Conservation (phyloP, 225 moss, liverwort and hornwort genomes). For the Climacium dendroides region DNA sequence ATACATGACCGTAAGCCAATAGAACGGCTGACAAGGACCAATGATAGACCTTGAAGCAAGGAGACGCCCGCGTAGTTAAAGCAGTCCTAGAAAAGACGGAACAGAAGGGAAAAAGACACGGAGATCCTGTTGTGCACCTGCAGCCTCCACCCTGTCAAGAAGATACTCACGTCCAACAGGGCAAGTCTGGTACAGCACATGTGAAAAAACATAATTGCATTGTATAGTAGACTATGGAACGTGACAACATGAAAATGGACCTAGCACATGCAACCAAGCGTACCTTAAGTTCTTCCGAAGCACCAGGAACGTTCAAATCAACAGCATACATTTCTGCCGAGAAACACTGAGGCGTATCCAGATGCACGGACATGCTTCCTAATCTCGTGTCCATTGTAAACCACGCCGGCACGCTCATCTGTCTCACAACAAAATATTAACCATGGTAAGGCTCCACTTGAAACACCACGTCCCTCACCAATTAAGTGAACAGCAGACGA, state of each 20-base stretch:
- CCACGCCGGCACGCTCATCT: slow-evolving; percentile 96
- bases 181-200: not conserved
- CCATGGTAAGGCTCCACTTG: not conserved
- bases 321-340: slow-evolving; percentile 92
- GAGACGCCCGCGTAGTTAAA: not conserved
- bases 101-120: not conserved
- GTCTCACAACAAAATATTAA: not conserved
- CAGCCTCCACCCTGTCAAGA: not conserved
- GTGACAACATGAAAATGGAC: not conserved
- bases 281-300: slow-evolving; percentile 87
- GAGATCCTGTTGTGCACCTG: not conserved
- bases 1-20: not conserved
- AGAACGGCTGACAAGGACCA: not conserved
- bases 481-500: not conserved
- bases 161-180: not conserved
- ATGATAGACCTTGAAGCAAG: not conserved
- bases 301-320: slow-evolving; percentile 75
- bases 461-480: not conserved
- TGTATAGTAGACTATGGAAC: not conserved
- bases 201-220: not conserved
- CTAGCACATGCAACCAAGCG: not conserved
- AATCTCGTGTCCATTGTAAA: slow-evolving; percentile 93
- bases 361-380: slow-evolving; percentile 88
- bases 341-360: slow-evolving; percentile 87
- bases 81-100: not conserved